Conservation (phyloP, 805 yeast species). For the Schwanniomyces polymorphus region DNA sequence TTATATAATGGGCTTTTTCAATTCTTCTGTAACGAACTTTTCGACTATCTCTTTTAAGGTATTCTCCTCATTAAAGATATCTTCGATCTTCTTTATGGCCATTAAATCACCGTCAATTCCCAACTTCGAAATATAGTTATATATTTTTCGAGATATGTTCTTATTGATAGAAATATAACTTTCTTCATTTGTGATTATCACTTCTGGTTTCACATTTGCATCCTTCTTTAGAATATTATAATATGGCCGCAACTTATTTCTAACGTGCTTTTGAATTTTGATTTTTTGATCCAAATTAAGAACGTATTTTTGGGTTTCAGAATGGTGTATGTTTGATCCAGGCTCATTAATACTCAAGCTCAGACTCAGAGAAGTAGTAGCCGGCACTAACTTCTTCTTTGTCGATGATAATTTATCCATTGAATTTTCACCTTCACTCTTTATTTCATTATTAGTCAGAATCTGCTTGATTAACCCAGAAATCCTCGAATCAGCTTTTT, state of each 20-base stretch:
- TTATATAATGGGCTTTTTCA: slow-evolving; percentile 7
- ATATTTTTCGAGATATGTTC: slow-evolving; percentile 59
- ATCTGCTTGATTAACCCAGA: slow-evolving; percentile 22
- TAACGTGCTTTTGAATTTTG: slow-evolving; percentile 55
- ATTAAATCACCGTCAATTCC: slow-evolving; percentile 6
- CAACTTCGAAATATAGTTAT: slow-evolving; percentile 32
- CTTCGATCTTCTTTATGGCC: slow-evolving; percentile 7
- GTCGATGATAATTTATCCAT: background rate
- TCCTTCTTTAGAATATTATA: slow-evolving; percentile 27
- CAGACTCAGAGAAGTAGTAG: slow-evolving; percentile 1
- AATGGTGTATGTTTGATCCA: background rate
- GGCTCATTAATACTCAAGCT: background rate
- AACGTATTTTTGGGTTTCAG: background rate
- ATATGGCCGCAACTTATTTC: slow-evolving; percentile 50
- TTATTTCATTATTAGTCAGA: slow-evolving; percentile 6
- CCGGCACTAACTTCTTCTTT: background rate
- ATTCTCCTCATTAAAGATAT: slow-evolving; percentile 16
- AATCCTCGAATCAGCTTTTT: slow-evolving; percentile 11
- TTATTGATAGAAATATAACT: slow-evolving; percentile 63
- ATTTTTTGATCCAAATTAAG: slow-evolving; percentile 47
- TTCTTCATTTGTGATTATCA: slow-evolving; percentile 26
- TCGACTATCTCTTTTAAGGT: slow-evolving; percentile 22
- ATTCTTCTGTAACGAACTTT: slow-evolving; percentile 20
- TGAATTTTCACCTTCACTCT: slow-evolving; percentile 1
- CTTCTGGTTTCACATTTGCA: slow-evolving; percentile 11